Conservation (phyloP, 768 basidiomycete species). For the Rhodotorula sphaerocarpa region DNA sequence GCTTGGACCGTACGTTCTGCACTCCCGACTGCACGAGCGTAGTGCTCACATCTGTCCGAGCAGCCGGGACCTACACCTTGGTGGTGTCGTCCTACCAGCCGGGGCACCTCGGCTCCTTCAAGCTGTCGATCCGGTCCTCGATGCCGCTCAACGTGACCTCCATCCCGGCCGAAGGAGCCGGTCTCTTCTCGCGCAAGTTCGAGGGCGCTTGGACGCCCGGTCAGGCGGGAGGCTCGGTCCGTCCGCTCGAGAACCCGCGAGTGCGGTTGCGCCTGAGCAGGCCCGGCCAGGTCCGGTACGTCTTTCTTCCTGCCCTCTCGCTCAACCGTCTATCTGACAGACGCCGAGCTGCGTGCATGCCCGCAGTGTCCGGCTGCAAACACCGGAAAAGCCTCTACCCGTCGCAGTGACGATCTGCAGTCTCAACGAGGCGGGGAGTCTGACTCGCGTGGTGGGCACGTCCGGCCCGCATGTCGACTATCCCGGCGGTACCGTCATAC, state of each 20-base stretch:
- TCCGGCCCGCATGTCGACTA: conserved; percentile 75
- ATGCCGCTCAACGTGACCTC: conserved; percentile 54
- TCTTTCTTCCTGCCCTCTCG: conserved; percentile 3
- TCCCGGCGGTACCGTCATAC: conserved; percentile 59
- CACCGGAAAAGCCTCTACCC: conserved; percentile 48
- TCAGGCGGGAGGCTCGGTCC: not conserved
- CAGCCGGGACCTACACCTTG: conserved; percentile 72
- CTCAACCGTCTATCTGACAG: not conserved
- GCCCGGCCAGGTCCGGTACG: conserved; percentile 56
- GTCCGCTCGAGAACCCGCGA: conserved; percentile 51
- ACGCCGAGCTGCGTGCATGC: too few species aligned
- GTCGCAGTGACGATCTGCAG: conserved; percentile 55
- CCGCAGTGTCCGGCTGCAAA: conserved; percentile 62
- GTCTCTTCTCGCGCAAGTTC: conserved; percentile 64
- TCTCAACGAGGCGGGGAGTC: too few species aligned
- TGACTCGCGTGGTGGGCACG: conserved; percentile 50
- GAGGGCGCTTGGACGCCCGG: conserved; percentile 64
- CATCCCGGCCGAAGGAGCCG: conserved; percentile 79
- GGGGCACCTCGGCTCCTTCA: conserved; percentile 58
- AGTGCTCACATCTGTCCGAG: not conserved
- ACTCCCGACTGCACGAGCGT: too few species aligned
- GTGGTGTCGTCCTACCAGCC: conserved; percentile 81
- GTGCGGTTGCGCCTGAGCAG: conserved; percentile 54
- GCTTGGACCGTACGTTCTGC: conserved; percentile 51
- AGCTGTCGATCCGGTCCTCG: conserved; percentile 52